phyloP scores from a whole-genome alignment of 2,329 filamentous ascomycete species.

The Meredithiella fracta region DNA sequence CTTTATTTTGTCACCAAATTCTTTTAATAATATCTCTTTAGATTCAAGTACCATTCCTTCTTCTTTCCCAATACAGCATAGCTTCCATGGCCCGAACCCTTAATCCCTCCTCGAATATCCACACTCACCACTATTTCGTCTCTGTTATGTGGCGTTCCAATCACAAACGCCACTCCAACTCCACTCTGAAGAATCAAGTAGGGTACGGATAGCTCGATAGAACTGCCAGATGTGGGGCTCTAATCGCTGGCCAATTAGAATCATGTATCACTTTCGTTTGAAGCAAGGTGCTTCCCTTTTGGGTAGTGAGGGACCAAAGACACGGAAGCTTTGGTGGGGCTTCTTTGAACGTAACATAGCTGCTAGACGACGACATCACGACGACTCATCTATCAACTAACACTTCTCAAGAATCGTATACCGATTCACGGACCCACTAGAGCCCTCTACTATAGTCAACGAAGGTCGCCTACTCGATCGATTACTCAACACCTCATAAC shows the following conservation, averaged over 20 bases:
- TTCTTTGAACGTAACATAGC: neutral
- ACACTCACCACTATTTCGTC: neutral
- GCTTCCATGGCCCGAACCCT: neutral
- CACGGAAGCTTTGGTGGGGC: neutral
- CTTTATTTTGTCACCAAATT: neutral
- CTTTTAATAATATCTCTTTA: neutral
- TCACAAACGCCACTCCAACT: neutral
- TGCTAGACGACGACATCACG: constrained; percentile 6
- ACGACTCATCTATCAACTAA: constrained; percentile 5
- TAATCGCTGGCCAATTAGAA: neutral
- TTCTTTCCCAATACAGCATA: neutral
- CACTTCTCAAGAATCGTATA: no score
- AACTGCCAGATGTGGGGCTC: neutral
- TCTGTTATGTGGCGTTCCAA: neutral
- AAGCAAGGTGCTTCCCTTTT: neutral
- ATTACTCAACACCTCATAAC: neutral
- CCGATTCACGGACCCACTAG: no score
- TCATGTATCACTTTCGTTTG: neutral
- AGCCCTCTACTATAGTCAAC: constrained; percentile 15
- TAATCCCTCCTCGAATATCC: neutral
- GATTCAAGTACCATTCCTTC: constrained; percentile 2
- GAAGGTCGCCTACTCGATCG: no score
- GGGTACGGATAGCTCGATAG: neutral
- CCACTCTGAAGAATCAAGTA: neutral
- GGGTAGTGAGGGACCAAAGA: neutral